phyloP scores from a whole-genome alignment of 208 protist species.

The Leishmania lainsoni region DNA sequence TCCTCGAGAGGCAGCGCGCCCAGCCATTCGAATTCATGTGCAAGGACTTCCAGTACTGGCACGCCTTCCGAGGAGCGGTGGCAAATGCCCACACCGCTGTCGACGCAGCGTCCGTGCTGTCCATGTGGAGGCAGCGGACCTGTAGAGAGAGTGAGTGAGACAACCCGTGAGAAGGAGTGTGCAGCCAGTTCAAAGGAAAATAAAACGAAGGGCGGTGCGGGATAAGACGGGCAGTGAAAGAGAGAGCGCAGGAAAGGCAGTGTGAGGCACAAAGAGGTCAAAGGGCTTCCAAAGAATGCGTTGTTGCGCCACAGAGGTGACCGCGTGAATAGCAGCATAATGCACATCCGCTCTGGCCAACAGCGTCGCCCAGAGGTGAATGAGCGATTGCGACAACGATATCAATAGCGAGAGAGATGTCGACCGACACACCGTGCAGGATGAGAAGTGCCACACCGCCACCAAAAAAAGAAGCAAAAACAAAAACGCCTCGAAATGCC shows the following conservation, averaged over 20 bases:
- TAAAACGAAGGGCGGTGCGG: not conserved
- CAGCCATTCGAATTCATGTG: not conserved
- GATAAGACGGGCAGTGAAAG: not conserved
- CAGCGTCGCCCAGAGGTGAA: not conserved
- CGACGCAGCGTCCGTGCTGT: not conserved
- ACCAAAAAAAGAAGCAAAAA: not conserved
- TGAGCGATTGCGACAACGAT: not conserved
- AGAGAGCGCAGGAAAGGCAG: not conserved
- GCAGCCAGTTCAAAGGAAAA: not conserved
- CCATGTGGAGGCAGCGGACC: not conserved
- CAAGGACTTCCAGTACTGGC: conserved; percentile 7
- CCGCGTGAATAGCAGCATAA: not conserved
- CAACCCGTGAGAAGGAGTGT: too few relatives aligned
- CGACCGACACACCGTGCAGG: not conserved
- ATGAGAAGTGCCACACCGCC: not conserved
- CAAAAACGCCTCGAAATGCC: not conserved
- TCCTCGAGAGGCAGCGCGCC: not conserved
- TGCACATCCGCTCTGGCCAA: not conserved
- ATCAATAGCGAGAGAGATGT: not conserved
- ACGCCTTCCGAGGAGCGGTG: conserved; percentile 11
- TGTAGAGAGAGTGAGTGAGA: not conserved
- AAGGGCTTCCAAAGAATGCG: not conserved
- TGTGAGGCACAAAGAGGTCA: not conserved
- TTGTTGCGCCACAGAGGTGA: not conserved
- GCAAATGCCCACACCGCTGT: conserved; percentile 19